Percentiles rank a stretch among this genome's conserved stretches.
Evolutionary conservation across 768 basidiomycete genomes (phyloP).

Genomic region (Galerina marginata): DNA sequence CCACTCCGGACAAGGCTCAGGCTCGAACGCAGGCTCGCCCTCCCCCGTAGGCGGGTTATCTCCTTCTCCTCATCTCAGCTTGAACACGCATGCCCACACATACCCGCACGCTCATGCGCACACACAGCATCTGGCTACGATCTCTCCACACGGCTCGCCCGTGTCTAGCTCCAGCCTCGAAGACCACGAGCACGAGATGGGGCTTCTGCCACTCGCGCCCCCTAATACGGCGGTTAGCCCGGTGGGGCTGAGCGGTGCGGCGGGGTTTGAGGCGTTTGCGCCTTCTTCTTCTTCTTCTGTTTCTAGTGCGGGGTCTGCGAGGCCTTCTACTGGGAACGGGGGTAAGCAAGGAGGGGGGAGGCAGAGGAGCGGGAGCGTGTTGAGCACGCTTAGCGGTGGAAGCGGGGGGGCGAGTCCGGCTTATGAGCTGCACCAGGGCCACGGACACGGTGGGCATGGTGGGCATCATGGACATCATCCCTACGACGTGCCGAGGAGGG

Average conservation of each 20-base stretch:
- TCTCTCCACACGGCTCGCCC: slow-evolving; percentile 16
- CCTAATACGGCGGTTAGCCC: slow-evolving; percentile 19
- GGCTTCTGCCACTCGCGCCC: not conserved
- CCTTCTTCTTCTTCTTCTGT: not conserved
- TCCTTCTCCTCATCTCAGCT: slow-evolving; percentile 2
- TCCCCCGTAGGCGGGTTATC: slow-evolving; percentile 3
- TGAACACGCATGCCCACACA: not conserved
- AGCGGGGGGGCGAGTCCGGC: slow-evolving; percentile 16
- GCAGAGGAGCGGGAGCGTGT: slow-evolving; percentile 16
- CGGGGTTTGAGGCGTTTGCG: slow-evolving; percentile 10
- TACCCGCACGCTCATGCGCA: too few relatives aligned
- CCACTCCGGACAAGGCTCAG: not conserved
- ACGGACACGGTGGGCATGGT: slow-evolving; percentile 18
- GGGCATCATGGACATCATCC: not conserved
- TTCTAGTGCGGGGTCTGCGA: slow-evolving; percentile 2
- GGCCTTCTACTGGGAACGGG: not conserved
- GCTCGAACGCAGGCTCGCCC: slow-evolving; percentile 6
- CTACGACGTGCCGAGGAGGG: not conserved
- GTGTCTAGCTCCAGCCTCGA: slow-evolving; percentile 14
- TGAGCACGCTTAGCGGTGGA: not conserved
- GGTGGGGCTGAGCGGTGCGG: slow-evolving; percentile 3
- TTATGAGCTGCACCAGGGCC: slow-evolving; percentile 21
- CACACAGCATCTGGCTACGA: too few relatives aligned
- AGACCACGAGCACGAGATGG: too few relatives aligned
- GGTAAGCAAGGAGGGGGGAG: too few relatives aligned